Percentiles rank a stretch among this genome's conserved stretches.
phyloP scores from a whole-genome alignment of 805 yeast species.

The Candida krabiensis region DNA sequence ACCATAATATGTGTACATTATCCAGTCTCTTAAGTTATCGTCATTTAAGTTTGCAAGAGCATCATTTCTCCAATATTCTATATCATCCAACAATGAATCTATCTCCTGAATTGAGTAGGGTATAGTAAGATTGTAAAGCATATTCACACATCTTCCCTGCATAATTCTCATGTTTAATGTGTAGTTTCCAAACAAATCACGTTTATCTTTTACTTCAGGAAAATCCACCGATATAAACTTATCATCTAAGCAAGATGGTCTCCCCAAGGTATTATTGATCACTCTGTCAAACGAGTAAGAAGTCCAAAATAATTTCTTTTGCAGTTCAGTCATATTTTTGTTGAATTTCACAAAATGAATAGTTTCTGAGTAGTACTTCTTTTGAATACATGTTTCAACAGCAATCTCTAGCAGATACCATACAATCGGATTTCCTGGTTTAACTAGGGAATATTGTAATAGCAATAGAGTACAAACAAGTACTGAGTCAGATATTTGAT shows the following conservation, averaged over 20 bases:
- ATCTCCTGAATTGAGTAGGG: too few species aligned
- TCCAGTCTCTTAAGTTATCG: too few species aligned
- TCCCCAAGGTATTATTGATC: conserved; percentile 5
- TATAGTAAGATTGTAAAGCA: background rate
- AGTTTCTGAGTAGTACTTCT: too few species aligned
- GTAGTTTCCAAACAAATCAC: conserved; percentile 1
- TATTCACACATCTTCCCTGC: background rate
- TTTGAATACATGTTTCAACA: conserved; percentile 1
- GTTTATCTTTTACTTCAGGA: background rate
- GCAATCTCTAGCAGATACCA: conserved; percentile 3
- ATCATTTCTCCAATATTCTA: conserved; percentile 1
- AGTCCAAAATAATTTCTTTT: conserved; percentile 11
- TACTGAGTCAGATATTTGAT: background rate
- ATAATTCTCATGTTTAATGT: conserved; percentile 1
- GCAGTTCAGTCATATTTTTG: conserved; percentile 1
- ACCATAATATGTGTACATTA: too few species aligned
- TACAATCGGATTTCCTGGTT: conserved; percentile 3
- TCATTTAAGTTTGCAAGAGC: conserved; percentile 58
- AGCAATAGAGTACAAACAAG: conserved; percentile 1
- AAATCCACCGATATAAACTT: background rate
- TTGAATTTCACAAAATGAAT: too few species aligned
- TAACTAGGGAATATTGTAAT: conserved; percentile 2
- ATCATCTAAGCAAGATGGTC: conserved; percentile 7
- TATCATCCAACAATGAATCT: too few species aligned
- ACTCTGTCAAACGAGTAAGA: conserved; percentile 11